Base-by-base conservation (phyloP, 805 yeast species). In the Candida nanaspora region DNA sequence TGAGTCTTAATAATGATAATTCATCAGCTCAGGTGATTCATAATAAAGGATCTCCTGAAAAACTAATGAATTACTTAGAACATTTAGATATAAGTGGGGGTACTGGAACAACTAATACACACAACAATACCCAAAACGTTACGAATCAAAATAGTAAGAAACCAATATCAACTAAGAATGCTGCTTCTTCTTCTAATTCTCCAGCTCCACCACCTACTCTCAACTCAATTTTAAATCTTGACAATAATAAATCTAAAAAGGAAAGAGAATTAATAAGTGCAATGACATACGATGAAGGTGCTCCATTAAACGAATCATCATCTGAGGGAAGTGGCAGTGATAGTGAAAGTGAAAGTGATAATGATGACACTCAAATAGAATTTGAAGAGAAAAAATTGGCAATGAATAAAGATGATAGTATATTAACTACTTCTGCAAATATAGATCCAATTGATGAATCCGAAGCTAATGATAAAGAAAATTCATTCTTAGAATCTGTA, bases 251-350 rank as follows among this genome's bases (percentile, higher is more conserved):
- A 9, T 27, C 47, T n/a, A 29, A 37, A 13, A 41, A 39, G 20
- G 41, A 41, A 8, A 36, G 33, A 19, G 45, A 53, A 40, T 40
- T 45, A 20, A 45, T 50, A n/a, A 44, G 48, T 38, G 53, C 58
- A 2, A 46, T 49, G 47, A 48, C 49, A 13, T 52, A 29, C 23
- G 43, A 41, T 16, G 47, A 39, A 13, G 43, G 47, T 15, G 30
- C 38, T 15, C 35, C 22, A 22, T 32, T 44, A 33, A 11, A 53
- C 34, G 52, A 46, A n/a, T 51, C 48, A 3, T 47, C 49, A n/a
- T 54, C 50, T 7, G 45, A 40, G 7, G 45, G 52, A 22, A 52
- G 50, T 16, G 44, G 36, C 21, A 18, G 19, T 25, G 46, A 53
- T 23, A 52, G 50, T 18, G 46, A 39, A n/a, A 15, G n/a, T 25